These are phyloP conservation scores for Nigrograna mackinnonii DNA, from an alignment of 2,329 filamentous ascomycete genomes.

Conservation along the genomic window DNA sequence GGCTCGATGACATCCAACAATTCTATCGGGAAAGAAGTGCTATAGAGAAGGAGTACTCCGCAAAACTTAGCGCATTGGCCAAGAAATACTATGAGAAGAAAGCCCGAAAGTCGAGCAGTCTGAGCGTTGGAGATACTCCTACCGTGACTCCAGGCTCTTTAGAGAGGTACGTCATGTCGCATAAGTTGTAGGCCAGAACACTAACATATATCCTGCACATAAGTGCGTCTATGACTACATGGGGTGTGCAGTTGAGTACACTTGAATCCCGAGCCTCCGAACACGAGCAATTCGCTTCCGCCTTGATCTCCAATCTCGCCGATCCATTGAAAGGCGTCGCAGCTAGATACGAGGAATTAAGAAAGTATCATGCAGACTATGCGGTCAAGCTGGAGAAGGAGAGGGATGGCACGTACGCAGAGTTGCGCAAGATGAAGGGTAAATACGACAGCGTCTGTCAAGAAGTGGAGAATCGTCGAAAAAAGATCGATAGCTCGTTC, in stretches of 20 bases:
- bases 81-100: constrained; percentile 99
- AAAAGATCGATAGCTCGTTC: constrained; percentile 93
- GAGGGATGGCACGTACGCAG: constrained; percentile 78
- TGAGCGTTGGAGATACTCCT: constrained; percentile 94
- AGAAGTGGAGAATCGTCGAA: constrained; percentile 90
- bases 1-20: constrained; percentile 95
- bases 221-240: constrained; percentile 93
- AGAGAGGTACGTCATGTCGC: constrained; percentile 65
- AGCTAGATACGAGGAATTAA: constrained; percentile 82
- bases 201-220: constrained; percentile 20
- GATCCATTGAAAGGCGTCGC: constrained; percentile 81
- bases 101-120: constrained; percentile 79
- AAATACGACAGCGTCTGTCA: constrained; percentile 94
- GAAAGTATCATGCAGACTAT: constrained; percentile 89
- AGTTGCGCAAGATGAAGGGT: constrained; percentile 86
- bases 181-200: constrained; percentile 3
- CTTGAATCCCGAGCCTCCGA: constrained; percentile 86
- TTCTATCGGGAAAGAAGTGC: constrained; percentile 94
- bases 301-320: constrained; percentile 78
- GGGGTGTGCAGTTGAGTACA: constrained; percentile 90
- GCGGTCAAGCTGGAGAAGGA: constrained; percentile 88
- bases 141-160: constrained; percentile 92
- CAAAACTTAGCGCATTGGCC: constrained; percentile 82
- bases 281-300: constrained; percentile 81
- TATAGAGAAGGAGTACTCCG: constrained; percentile 96